Base-by-base conservation (phyloP, 345 rosid species). In the Raphanus sativus region DNA sequence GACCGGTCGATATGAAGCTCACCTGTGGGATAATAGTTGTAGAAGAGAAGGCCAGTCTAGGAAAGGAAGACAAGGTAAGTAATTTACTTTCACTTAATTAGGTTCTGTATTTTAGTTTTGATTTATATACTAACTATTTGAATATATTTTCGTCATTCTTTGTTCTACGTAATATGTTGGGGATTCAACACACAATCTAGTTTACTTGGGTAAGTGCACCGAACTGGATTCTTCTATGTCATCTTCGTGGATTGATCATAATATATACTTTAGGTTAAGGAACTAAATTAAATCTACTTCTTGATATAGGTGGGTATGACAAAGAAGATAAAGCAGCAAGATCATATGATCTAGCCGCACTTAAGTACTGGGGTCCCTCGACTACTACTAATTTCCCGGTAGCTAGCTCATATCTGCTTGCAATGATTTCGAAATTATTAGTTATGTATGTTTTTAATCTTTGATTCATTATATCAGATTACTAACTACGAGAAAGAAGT, bases 291-390 rank as follows among this genome's bases (percentile, higher is more conserved):
- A 60, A 62, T 17, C 60, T n/a, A 60, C 29, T 21, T 48, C 1
- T 6, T 9, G 30, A 61, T 71, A 34, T 54, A 94, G 98, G 98
- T 79, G 99, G 99, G 34, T 95, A 92, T 87, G 99, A 95, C 81
- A 95, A 95, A 82, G 99, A 95, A 90, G 99, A 95, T 68, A 95
- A 92, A 80, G 99, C 99, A 71, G 99, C 99, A 70, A 87, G 97
- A 85, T 91, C 99, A 68, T 95, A 95, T 82, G 99, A 92, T 84
- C 77, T 92, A 60, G 96, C 99, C 63, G 99, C 99, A 56, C 88
- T 95, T 15, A 95, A 95, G 78, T 95, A 95, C 67, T 95, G 99
- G 99, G 99, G 99, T 66, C 85, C 98, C 3, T 87, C 99, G 10
- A 92, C 99, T 59, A 91, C 98, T 30, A 95, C 96, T 64, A 95